Evolutionary conservation across 2,329 filamentous ascomycete species (phyloP), one percentile per base, ranked within the genome.

Genomic region (Ceratocystis albifundus): DNA sequence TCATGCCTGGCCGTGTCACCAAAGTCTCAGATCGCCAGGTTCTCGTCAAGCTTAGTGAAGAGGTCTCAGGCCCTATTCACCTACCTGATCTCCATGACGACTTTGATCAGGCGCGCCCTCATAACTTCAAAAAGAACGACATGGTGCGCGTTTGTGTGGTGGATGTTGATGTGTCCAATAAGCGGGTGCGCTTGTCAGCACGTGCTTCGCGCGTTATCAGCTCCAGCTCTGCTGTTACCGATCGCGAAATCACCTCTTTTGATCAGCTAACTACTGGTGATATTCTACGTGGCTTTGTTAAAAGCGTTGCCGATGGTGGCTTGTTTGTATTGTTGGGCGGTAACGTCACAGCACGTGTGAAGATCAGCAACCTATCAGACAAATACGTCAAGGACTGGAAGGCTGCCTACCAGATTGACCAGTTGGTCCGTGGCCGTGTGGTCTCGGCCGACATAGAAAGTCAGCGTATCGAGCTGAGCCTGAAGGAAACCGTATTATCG

Each of bases 321-420:
- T 76, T 99, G 1, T 96, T 96, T 72, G 84, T 99, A 61, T 82
- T 87, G 30, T 80, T 99, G 2, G 91, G 92, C 55, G 88, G 89
- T 20, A 85, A 88, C 69, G 81, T 96, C 20, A 89, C 88, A 62
- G 92, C 87, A 0, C 88, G 92, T 72, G 88, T 96, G 61, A 88
- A 89, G 70, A 87, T 97, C 65, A 84, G 88, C 8, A 92, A 97
- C 74, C 81, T 99, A 15, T 96, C 92, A 0, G 94, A 99, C 74
- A 83, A 84, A 6, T 99, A 87, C 74, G 78, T 99, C 71, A 97
- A 97, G 76, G 90, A 97, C 69, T 99, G 94, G 94, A 95, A 96
- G 77, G 84, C 89, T 45, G 80, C 87, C 57, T 96, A 93, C 77
- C 86, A 94, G 71, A 78, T 93, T 61, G 90, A 96, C 72, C 91